Evolutionary conservation across 179 eudicot species (phyloP).

Genomic region (Beta macrorhiza): DNA sequence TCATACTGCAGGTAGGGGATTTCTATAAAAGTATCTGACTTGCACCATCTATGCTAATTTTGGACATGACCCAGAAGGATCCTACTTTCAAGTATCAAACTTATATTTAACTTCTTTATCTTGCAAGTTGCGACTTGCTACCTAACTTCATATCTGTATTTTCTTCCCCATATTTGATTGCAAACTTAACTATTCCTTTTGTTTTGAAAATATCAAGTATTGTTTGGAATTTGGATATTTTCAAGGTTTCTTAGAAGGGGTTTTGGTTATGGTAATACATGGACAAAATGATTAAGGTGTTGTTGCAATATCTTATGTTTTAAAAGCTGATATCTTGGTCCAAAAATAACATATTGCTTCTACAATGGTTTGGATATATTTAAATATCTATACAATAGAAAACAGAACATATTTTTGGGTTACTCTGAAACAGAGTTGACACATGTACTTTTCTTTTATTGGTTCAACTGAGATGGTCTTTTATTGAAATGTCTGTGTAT

Average conservation of each 20-base stretch:
- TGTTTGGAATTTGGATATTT: neutral
- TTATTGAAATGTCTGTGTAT: conserved; percentile 8
- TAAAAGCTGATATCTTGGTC: neutral
- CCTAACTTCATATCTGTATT: neutral
- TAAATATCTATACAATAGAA: neutral
- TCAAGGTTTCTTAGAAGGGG: neutral
- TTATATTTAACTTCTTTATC: neutral
- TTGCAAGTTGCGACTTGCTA: neutral
- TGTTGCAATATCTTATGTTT: neutral
- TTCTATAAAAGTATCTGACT: neutral
- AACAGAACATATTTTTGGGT: neutral
- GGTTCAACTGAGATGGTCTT: conserved; percentile 6
- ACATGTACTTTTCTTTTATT: neutral
- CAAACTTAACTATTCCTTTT: conserved; percentile 4
- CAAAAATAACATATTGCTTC: neutral
- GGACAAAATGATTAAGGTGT: neutral
- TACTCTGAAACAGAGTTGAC: neutral
- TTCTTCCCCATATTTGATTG: neutral
- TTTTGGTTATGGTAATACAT: conserved; percentile 1
- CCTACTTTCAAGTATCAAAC: neutral
- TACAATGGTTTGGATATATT: neutral
- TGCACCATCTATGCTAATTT: neutral
- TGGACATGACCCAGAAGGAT: neutral
- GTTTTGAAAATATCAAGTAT: neutral
- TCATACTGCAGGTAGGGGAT: neutral